Base-by-base conservation (phyloP, 1,139 yeast genomes). In the Candida pseudoviswanathii region DNA sequence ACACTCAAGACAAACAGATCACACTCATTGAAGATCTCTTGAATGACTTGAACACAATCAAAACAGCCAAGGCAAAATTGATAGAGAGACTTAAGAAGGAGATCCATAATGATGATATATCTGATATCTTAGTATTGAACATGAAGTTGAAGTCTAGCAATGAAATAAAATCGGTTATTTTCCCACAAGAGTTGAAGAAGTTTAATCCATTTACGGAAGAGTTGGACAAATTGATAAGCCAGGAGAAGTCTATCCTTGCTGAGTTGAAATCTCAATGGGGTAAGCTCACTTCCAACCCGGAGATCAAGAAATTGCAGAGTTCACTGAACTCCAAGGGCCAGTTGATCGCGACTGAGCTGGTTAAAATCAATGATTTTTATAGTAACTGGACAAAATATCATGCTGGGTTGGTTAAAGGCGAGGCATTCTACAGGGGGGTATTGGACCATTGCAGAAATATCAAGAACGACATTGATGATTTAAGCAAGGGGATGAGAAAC, bases 61-160 rank as follows among this genome's bases (percentile, higher is more conserved):
- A 80, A 58, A 72, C 79, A 31, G 94, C 87, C 60, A 82, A 96
- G 48, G 66, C 71, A 21, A 75, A 82, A 42, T 76, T 86, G 2
- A 73, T 89, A 41, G 76, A 76, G 2, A 89, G 84, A 45, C 75
- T 92, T 61, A 91, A 90, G 62, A 77, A 73, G 5, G 81, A 80
- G 48, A 85, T 89, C 39, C 96, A 86, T 59, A 76, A 80, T 22
- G 99, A 94, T 66, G 97, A 94, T 63, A 90, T 92, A 46, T 86
- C 96, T 0, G 85, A 88, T 50, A 75, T 86, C 26, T 74, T 94
- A 36, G 80, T 94, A 3, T 70, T 87, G 56, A 87, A 89, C 64
- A 82, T 84, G 56, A 80, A 81, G 47, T 73, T 78, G 32, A 77
- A 78, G 51, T 62, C 79, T 2, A 83, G 82, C 22, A 73, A 77